Evolutionary conservation across 2,329 filamentous ascomycete species (phyloP).

Genomic region (Hymenoscyphus fraxineus): DNA sequence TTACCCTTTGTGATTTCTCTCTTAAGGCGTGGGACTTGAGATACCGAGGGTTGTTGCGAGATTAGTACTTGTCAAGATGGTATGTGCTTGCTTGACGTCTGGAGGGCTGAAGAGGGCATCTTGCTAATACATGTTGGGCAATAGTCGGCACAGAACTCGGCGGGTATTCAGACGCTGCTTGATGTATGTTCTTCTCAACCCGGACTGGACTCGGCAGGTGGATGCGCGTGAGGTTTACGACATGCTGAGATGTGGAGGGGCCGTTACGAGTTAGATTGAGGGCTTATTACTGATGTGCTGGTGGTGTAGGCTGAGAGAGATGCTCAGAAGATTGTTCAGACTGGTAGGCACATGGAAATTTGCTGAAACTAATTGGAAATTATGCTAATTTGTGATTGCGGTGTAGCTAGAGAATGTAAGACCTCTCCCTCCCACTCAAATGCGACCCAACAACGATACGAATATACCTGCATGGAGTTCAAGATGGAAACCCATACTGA

Average conservation of each 20-base stretch:
- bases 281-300: slow-evolving; percentile 36
- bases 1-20: neutral
- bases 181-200: slow-evolving; percentile 63
- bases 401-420: slow-evolving; percentile 81
- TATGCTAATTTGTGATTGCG: slow-evolving; percentile 32
- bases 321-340: slow-evolving; percentile 98
- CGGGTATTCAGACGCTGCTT: slow-evolving; percentile 96
- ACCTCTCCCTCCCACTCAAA: neutral
- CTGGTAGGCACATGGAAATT: slow-evolving; percentile 56
- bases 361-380: neutral
- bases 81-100: slow-evolving; percentile 13
- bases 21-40: neutral
- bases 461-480: neutral
- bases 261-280: neutral
- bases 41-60: slow-evolving; percentile 5
- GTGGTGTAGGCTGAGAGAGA: slow-evolving; percentile 81
- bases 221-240: neutral
- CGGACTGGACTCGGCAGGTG: neutral
- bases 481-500: neutral
- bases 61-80: slow-evolving; percentile 28
- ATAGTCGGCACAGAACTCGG: slow-evolving; percentile 96
- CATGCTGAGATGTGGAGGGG: slow-evolving; percentile 2
- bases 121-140: slow-evolving; percentile 21
- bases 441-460: neutral
- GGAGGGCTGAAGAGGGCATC: slow-evolving; percentile 2